Conservation (phyloP, 73 alveolate species). For the Strombidium stylifer region DNA sequence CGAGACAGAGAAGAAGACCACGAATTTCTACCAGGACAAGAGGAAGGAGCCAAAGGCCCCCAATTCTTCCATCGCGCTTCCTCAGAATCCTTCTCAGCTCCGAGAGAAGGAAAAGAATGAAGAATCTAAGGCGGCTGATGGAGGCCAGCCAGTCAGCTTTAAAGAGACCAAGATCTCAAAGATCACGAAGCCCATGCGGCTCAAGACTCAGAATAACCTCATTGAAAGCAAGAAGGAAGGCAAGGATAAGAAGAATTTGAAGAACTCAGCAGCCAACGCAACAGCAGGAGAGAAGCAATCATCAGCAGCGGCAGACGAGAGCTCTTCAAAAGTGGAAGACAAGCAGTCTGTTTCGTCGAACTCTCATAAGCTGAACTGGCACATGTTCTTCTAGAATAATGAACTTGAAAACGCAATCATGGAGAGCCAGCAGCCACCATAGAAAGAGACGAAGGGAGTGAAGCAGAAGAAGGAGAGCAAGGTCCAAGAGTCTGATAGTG, state of each 20-base stretch:
- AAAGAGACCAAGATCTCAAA: no score
- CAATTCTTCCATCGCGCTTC: background rate
- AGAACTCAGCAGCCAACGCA: no score
- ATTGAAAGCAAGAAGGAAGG: no score
- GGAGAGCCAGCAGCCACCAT: background rate
- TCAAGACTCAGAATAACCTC: no score
- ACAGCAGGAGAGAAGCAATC: background rate
- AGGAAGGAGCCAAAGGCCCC: background rate
- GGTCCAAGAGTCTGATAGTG: slow-evolving; percentile 19
- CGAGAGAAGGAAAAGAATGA: no score
- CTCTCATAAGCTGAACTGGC: slow-evolving; percentile 28
- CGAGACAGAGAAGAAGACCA: background rate
- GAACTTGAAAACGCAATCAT: slow-evolving; percentile 29
- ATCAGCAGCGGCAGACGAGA: background rate
- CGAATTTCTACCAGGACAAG: background rate
- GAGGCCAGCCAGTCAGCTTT: no score
- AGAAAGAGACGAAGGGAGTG: slow-evolving; percentile 3
- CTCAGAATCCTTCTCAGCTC: background rate
- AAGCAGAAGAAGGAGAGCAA: slow-evolving; percentile 23
- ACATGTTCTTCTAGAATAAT: slow-evolving; percentile 17
- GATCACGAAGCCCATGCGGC: no score
- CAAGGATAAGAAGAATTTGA: no score
- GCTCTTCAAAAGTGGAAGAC: background rate
- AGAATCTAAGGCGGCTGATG: no score
- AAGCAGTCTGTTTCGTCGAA: no score